A percentile compares a stretch with the other conserved stretches of the same genome.
Conservation (phyloP, 2,329 filamentous ascomycete species). For the Exophiala phaeomuriformis region DNA sequence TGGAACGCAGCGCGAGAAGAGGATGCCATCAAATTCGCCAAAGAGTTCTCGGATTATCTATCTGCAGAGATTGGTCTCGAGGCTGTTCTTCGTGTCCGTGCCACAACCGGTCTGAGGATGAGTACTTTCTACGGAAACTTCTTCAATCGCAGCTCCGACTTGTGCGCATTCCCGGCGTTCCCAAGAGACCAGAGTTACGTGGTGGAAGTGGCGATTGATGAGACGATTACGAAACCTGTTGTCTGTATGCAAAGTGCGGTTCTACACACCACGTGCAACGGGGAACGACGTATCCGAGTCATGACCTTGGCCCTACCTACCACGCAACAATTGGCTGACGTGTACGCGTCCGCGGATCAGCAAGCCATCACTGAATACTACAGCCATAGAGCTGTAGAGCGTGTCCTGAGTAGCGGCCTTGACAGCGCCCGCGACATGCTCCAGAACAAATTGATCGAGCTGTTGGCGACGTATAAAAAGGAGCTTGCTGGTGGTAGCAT, state of each 20-base stretch:
- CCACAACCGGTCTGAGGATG: constrained; percentile 90
- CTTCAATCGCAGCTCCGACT: constrained; percentile 95
- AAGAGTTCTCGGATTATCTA: constrained; percentile 94
- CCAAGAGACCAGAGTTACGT: constrained; percentile 96
- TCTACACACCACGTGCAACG: constrained; percentile 94
- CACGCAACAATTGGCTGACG: constrained; percentile 78
- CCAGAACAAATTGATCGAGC: constrained; percentile 83
- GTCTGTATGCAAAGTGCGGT: constrained; percentile 92
- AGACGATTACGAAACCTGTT: constrained; percentile 82
- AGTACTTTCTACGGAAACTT: constrained; percentile 99
- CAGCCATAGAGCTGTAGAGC: constrained; percentile 94
- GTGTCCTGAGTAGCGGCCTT: constrained; percentile 73
- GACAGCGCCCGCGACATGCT: constrained; percentile 86
- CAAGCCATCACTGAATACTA: constrained; percentile 89
- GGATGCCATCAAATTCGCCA: constrained; percentile 95
- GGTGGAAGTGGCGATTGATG: constrained; percentile 95
- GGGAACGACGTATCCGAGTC: constrained; percentile 88
- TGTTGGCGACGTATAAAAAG: constrained; percentile 93
- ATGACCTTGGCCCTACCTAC: constrained; percentile 89
- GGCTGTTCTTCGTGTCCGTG: constrained; percentile 88
- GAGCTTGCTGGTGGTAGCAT: constrained; percentile 93
- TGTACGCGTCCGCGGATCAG: constrained; percentile 93
- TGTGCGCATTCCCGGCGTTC: constrained; percentile 96
- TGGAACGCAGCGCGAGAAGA: constrained; percentile 93
- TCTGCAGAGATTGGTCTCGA: constrained; percentile 94